phyloP scores from a whole-genome alignment of 2,329 filamentous ascomycete genomes.

The Cytospora piceae region DNA sequence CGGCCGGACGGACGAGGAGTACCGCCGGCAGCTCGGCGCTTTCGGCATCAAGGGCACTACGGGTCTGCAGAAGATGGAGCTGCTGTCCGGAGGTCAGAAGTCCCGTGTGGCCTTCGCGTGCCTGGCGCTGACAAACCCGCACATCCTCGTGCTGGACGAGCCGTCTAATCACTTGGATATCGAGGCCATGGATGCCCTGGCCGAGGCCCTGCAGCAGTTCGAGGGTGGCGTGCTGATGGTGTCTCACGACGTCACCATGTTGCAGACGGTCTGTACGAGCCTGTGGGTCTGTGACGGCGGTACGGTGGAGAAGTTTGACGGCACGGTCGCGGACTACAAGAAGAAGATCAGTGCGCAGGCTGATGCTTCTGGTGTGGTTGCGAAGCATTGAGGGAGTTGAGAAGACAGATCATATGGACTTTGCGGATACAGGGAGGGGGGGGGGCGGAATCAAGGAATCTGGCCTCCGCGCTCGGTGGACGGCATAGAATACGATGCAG shows the following conservation, averaged over 20 bases:
- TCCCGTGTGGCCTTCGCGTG: slow-evolving; percentile 99
- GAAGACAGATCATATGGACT: background rate
- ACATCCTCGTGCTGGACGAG: slow-evolving; percentile 97
- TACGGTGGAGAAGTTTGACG: slow-evolving; percentile 93
- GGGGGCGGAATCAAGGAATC: no score
- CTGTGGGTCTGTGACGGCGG: slow-evolving; percentile 97
- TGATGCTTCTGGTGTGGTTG: slow-evolving; percentile 83
- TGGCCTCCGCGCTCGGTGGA: no score
- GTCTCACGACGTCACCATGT: slow-evolving; percentile 97
- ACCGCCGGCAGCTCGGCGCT: slow-evolving; percentile 90
- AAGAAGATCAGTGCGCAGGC: slow-evolving; percentile 92
- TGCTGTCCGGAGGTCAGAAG: slow-evolving; percentile 96
- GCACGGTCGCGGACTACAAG: slow-evolving; percentile 96
- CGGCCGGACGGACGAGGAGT: slow-evolving; percentile 93
- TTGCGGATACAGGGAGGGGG: no score
- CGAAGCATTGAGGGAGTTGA: slow-evolving; percentile 53
- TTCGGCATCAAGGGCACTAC: slow-evolving; percentile 92
- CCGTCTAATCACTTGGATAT: slow-evolving; percentile 99
- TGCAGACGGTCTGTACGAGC: slow-evolving; percentile 92
- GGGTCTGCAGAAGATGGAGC: slow-evolving; percentile 91
- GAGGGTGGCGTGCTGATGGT: slow-evolving; percentile 98
- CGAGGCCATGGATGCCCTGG: slow-evolving; percentile 96
- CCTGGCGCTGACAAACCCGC: slow-evolving; percentile 87
- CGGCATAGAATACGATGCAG: background rate
- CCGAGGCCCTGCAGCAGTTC: slow-evolving; percentile 81